Base-by-base conservation (phyloP, 23 red algal genomes). In the Gracilaria caudata region DNA sequence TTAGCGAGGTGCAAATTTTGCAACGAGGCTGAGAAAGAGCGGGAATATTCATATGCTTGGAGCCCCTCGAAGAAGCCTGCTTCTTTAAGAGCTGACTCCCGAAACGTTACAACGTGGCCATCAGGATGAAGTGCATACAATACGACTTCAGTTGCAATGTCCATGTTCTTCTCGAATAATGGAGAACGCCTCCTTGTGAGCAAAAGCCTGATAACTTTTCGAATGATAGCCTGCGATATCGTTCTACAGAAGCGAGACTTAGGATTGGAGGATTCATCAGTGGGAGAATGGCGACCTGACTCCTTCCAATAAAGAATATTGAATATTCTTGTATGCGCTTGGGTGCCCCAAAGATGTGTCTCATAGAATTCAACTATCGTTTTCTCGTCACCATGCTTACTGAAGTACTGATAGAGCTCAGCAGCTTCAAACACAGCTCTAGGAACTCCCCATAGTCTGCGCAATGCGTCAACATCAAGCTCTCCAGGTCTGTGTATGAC, bases 91-190 rank as follows among this genome's bases (percentile, higher is more conserved):
- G 54, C 72, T 8, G 65, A 56, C 39, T 83, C 89, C n/a, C 79
- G 81, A 78, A 84, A 92, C 1, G 78, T 78, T 3, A 84, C 61
- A 29, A 84, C 55, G 39, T 74, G 72, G 24, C 79, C 77, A 61
- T 92, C 79, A 58, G 89, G 79, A 73, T 92, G 81, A 21, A 92
- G 66, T 10, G 65, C 68, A 65, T 92, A 92, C 38, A 92, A 49
- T 4, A 92, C 89, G 11, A 68, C 54, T 65, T 92, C 89, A 24
- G 80, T 77, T 8, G 72, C 89, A 46, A 84, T 51, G 39, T 92
- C 89, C 79, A 92, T 92, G 43, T 92, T 92, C 66, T 84, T 84
- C 73, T 84, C 81, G 51, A 84, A 92, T 12, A 92, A 66, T 4
- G 89, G 89, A 14, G 89, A 83, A 25, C 80, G 46, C n/a, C 89